Evolutionary conservation across 2,329 filamentous ascomycete genomes (phyloP).

Genomic region (Fusarium heterosporum): DNA sequence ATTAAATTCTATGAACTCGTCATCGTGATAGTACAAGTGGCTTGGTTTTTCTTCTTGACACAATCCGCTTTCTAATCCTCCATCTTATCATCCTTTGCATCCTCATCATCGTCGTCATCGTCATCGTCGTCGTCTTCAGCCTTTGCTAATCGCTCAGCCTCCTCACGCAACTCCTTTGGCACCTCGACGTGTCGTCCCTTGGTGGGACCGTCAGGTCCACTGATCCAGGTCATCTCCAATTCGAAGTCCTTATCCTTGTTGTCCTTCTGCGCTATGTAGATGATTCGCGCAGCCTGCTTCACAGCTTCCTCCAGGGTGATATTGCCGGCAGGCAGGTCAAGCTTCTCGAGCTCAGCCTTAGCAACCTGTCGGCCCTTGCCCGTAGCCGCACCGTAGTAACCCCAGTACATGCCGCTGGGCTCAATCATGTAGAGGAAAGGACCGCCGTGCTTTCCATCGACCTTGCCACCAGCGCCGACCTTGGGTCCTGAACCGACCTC

Average conservation of each 20-base stretch:
- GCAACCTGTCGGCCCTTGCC: slow-evolving; percentile 97
- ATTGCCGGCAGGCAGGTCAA: slow-evolving; percentile 82
- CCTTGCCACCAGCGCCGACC: slow-evolving; percentile 86
- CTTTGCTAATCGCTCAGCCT: slow-evolving; percentile 93
- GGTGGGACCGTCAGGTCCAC: slow-evolving; percentile 83
- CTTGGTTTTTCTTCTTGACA: slow-evolving; percentile 38
- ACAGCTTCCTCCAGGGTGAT: slow-evolving; percentile 88
- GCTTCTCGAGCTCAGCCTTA: slow-evolving; percentile 98
- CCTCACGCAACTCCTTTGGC: slow-evolving; percentile 87
- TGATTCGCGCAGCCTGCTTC: slow-evolving; percentile 96
- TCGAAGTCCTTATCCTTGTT: slow-evolving; percentile 99
- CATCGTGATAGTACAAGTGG: slow-evolving; percentile 54
- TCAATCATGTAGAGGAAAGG: slow-evolving; percentile 99
- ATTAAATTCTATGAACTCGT: slow-evolving; percentile 53
- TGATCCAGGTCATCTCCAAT: slow-evolving; percentile 99
- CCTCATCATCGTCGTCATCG: slow-evolving; percentile 66
- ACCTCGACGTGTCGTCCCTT: slow-evolving; percentile 95
- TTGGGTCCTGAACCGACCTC: slow-evolving; percentile 86
- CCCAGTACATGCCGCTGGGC: slow-evolving; percentile 97
- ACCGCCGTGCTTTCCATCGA: slow-evolving; percentile 80
- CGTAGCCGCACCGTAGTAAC: slow-evolving; percentile 97
- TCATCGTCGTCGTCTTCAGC: slow-evolving; percentile 86
- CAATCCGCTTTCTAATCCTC: slow-evolving; percentile 72
- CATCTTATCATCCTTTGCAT: slow-evolving; percentile 81
- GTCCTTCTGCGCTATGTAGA: slow-evolving; percentile 97